Base-by-base conservation (phyloP, 1,139 yeast genomes). In the Starmera stellimalicola region DNA sequence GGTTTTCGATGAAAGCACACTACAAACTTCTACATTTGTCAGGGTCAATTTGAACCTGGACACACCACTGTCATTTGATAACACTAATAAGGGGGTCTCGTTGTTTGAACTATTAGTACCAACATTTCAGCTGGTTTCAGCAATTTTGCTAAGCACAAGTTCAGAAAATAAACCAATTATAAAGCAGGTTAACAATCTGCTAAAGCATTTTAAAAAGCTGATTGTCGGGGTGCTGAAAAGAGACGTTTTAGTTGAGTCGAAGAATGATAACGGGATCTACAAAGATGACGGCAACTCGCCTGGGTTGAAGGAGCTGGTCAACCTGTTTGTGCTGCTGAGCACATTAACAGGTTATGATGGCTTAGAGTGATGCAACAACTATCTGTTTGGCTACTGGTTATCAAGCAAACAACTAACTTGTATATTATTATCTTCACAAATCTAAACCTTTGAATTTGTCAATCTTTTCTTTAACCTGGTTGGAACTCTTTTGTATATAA, bases 401-500 rank as follows among this genome's bases (percentile, higher is more conserved):
- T 22, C 12, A n/a, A n/a, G 12, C 12, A n/a, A 5, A 6, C 6
- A n/a, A 22, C 3, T 8, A 22, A 19, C 11, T 22, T n/a, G 25
- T 22, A 14, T 22, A 22, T n/a, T 6, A 22, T 11, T 9, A 18
- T n/a, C 18, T 7, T 39, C 33, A 48, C n/a, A 45, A 30, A 8
- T 44, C 44, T 8, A 39, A 23, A 16, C 38, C 35, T 33, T 44
- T 45, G 30, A 47, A 42, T 30, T 41, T 44, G 15, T 55, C 42
- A 59, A 91, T 57, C 57, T 83, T 82, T 28, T 72, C 71, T 53
- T 80, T 83, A 50, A 91, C 65, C 26, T 65, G 63, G 16, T 69
- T 68, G 38, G 94, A 85, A 39, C 77, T 72, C 39, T 69, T 69
- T 50, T 91, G 95, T 38, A 91, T 74, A 67, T 91, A 88, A 54